These are phyloP conservation scores for Beauveria rudraprayagi DNA, from an alignment of 2,329 filamentous ascomycete genomes.

Conservation along the genomic window DNA sequence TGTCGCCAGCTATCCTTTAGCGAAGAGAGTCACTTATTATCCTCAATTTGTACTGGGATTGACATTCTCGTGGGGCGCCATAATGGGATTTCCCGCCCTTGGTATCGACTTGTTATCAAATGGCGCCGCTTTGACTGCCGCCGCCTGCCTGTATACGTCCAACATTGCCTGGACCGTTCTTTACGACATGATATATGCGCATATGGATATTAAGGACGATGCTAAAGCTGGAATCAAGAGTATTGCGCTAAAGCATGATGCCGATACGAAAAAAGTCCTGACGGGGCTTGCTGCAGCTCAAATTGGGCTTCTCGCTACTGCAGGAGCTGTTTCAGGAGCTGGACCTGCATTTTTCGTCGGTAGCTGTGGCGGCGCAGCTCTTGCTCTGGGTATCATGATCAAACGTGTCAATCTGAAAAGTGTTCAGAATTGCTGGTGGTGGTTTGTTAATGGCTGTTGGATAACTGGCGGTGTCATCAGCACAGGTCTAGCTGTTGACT, in stretches of 20 bases:
- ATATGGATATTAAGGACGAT: slow-evolving; percentile 86
- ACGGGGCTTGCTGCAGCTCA: slow-evolving; percentile 62
- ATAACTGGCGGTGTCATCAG: slow-evolving; percentile 58
- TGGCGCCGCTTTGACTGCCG: slow-evolving; percentile 53
- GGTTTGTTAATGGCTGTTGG: slow-evolving; percentile 66
- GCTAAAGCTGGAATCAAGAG: slow-evolving; percentile 81
- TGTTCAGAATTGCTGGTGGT: slow-evolving; percentile 66
- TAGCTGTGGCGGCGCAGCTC: slow-evolving; percentile 56
- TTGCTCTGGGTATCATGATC: slow-evolving; percentile 59
- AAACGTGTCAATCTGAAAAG: slow-evolving; percentile 56
- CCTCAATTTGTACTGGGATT: slow-evolving; percentile 76
- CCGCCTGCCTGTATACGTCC: slow-evolving; percentile 63
- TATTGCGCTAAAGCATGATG: slow-evolving; percentile 72
- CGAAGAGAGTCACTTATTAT: slow-evolving; percentile 81
- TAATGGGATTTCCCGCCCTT: slow-evolving; percentile 80
- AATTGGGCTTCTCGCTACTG: slow-evolving; percentile 59
- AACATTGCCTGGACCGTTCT: slow-evolving; percentile 81
- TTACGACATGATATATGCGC: slow-evolving; percentile 90
- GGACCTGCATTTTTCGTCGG: slow-evolving; percentile 61
- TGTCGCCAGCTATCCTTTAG: slow-evolving; percentile 70
- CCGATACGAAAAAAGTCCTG: slow-evolving; percentile 68
- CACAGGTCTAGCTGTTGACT: slow-evolving; percentile 51
- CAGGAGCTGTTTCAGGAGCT: slow-evolving; percentile 59
- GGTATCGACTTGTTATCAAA: slow-evolving; percentile 66
- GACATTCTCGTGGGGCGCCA: slow-evolving; percentile 82